Conservation (phyloP, 805 yeast genomes). For the Saccharomyces cerevisiae region DNA sequence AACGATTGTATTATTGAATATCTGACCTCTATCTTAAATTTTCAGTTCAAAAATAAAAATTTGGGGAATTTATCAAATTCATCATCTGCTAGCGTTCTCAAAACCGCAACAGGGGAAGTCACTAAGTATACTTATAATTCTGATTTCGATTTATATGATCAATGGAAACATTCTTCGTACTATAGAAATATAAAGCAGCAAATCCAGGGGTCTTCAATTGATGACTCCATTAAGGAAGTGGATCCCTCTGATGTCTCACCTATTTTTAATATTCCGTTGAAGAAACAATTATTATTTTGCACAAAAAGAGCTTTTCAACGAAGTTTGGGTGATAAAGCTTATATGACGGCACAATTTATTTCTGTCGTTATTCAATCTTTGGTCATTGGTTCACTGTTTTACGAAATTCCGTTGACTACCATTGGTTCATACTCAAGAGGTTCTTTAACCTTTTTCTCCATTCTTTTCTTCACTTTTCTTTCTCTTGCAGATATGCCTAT, state of each 20-base stretch:
- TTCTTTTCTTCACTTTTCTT: slow-evolving; percentile 48
- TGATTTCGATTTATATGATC: slow-evolving; percentile 39
- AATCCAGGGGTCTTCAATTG: slow-evolving; percentile 20
- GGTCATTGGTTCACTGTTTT: slow-evolving; percentile 45
- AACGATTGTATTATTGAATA: slow-evolving; percentile 60
- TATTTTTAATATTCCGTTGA: slow-evolving; percentile 13
- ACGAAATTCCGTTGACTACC: slow-evolving; percentile 36
- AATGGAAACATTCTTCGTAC: slow-evolving; percentile 24
- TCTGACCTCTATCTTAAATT: slow-evolving; percentile 49
- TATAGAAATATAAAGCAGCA: slow-evolving; percentile 19
- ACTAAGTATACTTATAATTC: slow-evolving; percentile 18
- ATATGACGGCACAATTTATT: slow-evolving; percentile 34
- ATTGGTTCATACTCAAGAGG: slow-evolving; percentile 46
- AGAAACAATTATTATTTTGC: slow-evolving; percentile 38
- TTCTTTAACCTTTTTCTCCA: slow-evolving; percentile 44
- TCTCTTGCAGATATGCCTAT: slow-evolving; percentile 48
- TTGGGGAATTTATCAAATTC: not conserved
- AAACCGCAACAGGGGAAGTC: not conserved
- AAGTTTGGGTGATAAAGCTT: slow-evolving; percentile 38
- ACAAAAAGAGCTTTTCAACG: slow-evolving; percentile 39
- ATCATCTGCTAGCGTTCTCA: not conserved
- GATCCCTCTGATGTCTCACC: slow-evolving; percentile 24
- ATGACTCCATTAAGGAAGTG: slow-evolving; percentile 25
- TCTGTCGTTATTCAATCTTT: slow-evolving; percentile 36
- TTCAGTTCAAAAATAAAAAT: slow-evolving; percentile 7